These are phyloP conservation scores for Candida glaebosa DNA, from an alignment of 805 yeast genomes.

Conservation along the genomic window DNA sequence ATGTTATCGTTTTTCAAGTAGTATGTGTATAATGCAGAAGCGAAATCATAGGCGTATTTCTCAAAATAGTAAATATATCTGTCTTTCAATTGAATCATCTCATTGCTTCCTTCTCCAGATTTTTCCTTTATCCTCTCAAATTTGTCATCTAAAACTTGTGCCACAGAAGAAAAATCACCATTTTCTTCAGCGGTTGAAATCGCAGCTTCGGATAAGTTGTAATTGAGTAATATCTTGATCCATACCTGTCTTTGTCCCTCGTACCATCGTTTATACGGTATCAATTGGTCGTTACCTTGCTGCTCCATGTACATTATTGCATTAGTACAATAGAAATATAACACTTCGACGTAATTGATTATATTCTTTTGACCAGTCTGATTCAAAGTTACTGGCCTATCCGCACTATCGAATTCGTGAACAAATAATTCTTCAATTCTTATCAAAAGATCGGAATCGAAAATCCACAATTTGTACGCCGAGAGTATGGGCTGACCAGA, in stretches of 20 bases:
- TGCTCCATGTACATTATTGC: constrained; percentile 34
- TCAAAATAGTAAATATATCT: constrained; percentile 52
- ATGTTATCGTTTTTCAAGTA: constrained; percentile 53
- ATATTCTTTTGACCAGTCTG: constrained; percentile 17
- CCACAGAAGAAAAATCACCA: constrained; percentile 62
- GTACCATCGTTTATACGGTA: constrained; percentile 33
- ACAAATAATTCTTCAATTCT: constrained; percentile 40
- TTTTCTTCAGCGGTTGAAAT: constrained; percentile 62
- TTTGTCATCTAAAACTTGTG: constrained; percentile 42
- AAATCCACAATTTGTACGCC: constrained; percentile 45
- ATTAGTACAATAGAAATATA: constrained; percentile 32
- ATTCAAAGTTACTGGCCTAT: constrained; percentile 12
- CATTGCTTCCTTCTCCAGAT: constrained; percentile 13
- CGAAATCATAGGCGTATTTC: constrained; percentile 66
- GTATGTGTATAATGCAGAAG: constrained; percentile 56
- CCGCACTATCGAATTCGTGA: constrained; percentile 14
- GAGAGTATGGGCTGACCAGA: constrained; percentile 20
- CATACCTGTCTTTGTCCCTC: constrained; percentile 39
- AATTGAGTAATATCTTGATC: constrained; percentile 55
- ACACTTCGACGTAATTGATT: constrained; percentile 24
- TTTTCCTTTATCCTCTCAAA: constrained; percentile 18
- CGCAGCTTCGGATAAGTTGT: constrained; percentile 51
- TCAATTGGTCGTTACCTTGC: constrained; percentile 19
- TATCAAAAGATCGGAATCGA: constrained; percentile 36
- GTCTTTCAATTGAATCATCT: constrained; percentile 13